Conservation (phyloP, 2,329 filamentous ascomycete species). For the Knufia petricola region DNA sequence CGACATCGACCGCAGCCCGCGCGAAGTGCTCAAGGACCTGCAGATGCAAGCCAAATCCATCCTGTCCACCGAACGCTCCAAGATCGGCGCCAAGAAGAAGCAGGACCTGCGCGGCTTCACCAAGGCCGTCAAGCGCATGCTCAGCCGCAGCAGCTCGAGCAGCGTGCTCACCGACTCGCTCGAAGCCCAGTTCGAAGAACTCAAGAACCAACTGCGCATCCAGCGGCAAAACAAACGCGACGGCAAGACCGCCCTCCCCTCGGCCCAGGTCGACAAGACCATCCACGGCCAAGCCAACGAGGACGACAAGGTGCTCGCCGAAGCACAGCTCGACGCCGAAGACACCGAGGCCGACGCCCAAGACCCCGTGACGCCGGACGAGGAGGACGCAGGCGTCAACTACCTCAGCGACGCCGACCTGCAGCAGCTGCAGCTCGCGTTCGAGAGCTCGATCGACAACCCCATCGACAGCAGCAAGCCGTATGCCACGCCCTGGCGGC, state of each 20-base stretch:
- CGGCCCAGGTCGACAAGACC: conserved; percentile 17
- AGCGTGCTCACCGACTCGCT: conserved; percentile 39
- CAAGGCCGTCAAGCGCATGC: conserved; percentile 52
- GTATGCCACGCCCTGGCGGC: conserved; percentile 84
- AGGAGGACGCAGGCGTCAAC: conserved; percentile 27
- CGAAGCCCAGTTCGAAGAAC: conserved; percentile 45
- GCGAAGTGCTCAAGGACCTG: conserved; percentile 45
- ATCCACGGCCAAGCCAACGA: conserved; percentile 13
- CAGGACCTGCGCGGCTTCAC: conserved; percentile 65
- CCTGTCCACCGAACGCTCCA: conserved; percentile 43
- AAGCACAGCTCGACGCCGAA: conserved; percentile 7
- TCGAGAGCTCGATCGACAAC: conserved; percentile 61
- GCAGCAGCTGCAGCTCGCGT: conserved; percentile 43
- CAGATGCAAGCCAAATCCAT: conserved; percentile 51
- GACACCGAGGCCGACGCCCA: conserved; percentile 26
- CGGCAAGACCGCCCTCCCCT: conserved; percentile 13
- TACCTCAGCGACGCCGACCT: conserved; percentile 42
- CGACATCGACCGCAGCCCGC: conserved; percentile 33
- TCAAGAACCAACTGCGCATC: conserved; percentile 42
- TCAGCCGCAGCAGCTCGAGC: conserved; percentile 43
- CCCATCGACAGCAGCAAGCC: conserved; percentile 67
- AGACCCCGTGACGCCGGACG: conserved; percentile 29
- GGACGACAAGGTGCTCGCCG: conserved; percentile 11
- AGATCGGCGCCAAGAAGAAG: conserved; percentile 62
- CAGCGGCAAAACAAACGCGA: conserved; percentile 20